Evolutionary conservation across 2,329 filamentous ascomycete species (phyloP).

Genomic region (Alternaria incomplexa): DNA sequence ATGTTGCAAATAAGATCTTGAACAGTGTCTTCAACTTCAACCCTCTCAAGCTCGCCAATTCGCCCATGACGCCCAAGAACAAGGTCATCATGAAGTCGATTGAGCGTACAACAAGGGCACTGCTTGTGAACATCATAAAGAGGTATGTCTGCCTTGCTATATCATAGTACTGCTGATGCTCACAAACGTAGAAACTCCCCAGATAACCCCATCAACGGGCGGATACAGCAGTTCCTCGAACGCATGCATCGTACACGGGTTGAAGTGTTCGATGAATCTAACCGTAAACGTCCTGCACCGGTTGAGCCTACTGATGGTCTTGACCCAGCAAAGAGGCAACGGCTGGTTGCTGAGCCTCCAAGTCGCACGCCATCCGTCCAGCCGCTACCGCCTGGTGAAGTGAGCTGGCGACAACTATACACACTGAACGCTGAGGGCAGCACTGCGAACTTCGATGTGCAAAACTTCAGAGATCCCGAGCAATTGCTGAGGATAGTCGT

Average conservation of each 20-base stretch:
- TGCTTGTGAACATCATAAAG: slow-evolving; percentile 84
- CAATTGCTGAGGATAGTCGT: slow-evolving; percentile 83
- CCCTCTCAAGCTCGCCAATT: slow-evolving; percentile 79
- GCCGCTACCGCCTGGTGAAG: slow-evolving; percentile 74
- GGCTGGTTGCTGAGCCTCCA: slow-evolving; percentile 63
- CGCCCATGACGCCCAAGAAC: slow-evolving; percentile 76
- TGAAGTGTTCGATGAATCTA: slow-evolving; percentile 79
- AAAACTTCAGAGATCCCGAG: slow-evolving; percentile 72
- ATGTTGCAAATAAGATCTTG: slow-evolving; percentile 83
- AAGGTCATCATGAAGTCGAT: slow-evolving; percentile 90
- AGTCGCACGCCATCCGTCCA: slow-evolving; percentile 62
- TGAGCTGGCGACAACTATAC: slow-evolving; percentile 83
- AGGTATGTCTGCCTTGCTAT: slow-evolving; percentile 58
- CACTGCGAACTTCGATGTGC: slow-evolving; percentile 81
- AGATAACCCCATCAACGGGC: slow-evolving; percentile 73
- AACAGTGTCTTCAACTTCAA: slow-evolving; percentile 89
- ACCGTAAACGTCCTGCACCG: slow-evolving; percentile 76
- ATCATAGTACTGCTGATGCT: slow-evolving; percentile 1
- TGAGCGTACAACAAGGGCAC: slow-evolving; percentile 86
- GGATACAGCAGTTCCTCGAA: slow-evolving; percentile 88
- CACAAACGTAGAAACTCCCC: slow-evolving; percentile 66
- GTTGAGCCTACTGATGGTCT: slow-evolving; percentile 73
- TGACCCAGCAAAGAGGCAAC: slow-evolving; percentile 82
- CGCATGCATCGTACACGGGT: slow-evolving; percentile 77
- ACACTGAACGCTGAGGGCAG: slow-evolving; percentile 79